phyloP scores from a whole-genome alignment of 495 filamentous ascomycete species.

The Podospora tetraspora region DNA sequence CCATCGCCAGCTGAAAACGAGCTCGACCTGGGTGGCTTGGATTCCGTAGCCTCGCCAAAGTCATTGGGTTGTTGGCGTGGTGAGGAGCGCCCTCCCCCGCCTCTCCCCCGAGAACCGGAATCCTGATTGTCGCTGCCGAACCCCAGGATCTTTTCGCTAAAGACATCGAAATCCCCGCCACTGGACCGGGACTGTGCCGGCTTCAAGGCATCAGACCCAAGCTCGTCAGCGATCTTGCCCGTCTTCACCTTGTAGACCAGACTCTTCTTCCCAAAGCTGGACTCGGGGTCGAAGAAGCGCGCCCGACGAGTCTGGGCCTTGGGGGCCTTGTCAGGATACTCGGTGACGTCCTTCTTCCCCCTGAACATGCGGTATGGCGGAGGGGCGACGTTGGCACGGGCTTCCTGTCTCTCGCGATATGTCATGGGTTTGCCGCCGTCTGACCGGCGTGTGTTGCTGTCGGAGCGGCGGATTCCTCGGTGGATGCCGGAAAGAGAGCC shows the following conservation, averaged over 20 bases:
- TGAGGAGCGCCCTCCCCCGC: background rate
- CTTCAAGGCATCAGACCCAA: slow-evolving; percentile 2
- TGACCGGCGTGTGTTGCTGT: slow-evolving; percentile 4
- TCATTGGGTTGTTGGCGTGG: background rate
- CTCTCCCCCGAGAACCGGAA: background rate
- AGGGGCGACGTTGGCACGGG: slow-evolving; percentile 16
- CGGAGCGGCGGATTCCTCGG: slow-evolving; percentile 24
- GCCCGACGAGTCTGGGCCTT: slow-evolving; percentile 32
- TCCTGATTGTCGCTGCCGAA: background rate
- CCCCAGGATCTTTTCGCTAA: background rate
- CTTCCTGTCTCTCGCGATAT: slow-evolving; percentile 25
- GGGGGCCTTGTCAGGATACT: slow-evolving; percentile 25
- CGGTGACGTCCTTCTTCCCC: slow-evolving; percentile 44
- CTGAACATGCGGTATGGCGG: slow-evolving; percentile 36
- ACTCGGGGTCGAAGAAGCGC: slow-evolving; percentile 39
- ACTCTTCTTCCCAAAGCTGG: slow-evolving; percentile 42
- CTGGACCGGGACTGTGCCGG: background rate
- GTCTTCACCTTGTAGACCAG: slow-evolving; percentile 39
- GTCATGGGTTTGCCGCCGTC: slow-evolving; percentile 17
- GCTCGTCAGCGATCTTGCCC: slow-evolving; percentile 21
- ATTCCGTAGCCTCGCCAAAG: background rate
- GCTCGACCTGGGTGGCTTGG: background rate
- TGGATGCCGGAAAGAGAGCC: slow-evolving; percentile 31
- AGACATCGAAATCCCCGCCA: slow-evolving; percentile 1
- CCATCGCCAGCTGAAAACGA: background rate